These are phyloP conservation scores for Baffinella frigidus DNA, from an alignment of 208 protist genomes.

Conservation along the genomic window DNA sequence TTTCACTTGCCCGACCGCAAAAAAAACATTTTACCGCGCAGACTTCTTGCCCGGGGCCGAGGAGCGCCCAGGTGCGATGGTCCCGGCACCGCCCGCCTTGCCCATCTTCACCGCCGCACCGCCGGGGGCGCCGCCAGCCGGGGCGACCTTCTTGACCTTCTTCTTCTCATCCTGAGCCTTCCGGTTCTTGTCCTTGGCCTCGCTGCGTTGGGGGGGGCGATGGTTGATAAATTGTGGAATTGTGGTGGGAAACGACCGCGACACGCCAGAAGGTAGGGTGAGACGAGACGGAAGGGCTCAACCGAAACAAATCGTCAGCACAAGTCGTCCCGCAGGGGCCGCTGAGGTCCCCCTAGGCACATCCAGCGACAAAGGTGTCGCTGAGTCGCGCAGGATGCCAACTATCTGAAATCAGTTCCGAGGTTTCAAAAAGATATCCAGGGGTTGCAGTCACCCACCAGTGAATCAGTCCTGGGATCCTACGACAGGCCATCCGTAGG, in stretches of 20 bases:
- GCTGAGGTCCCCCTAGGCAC: neutral
- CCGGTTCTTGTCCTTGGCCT: neutral
- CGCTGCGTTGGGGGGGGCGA: neutral
- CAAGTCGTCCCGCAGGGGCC: too few relatives aligned
- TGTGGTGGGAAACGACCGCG: too few relatives aligned
- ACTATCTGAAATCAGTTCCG: too few relatives aligned
- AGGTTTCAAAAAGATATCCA: too few relatives aligned
- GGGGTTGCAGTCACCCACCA: too few relatives aligned
- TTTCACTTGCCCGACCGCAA: too few relatives aligned
- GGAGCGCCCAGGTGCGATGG: neutral
- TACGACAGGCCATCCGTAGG: too few relatives aligned
- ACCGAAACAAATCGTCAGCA: neutral
- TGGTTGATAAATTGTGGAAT: too few relatives aligned
- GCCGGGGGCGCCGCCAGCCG: neutral
- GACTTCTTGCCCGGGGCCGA: constrained; percentile 25
- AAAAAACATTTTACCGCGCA: constrained; percentile 32
- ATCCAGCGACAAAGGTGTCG: too few relatives aligned
- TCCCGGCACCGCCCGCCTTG: constrained; percentile 19
- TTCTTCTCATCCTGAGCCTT: constrained; percentile 33
- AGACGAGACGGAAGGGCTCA: neutral
- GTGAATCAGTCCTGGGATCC: too few relatives aligned
- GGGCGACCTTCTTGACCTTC: neutral
- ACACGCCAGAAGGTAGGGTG: neutral
- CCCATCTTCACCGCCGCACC: neutral
- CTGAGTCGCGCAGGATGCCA: too few relatives aligned